A percentile compares a stretch with the other conserved stretches of the same genome.
Evolutionary conservation across 139 green algal species (phyloP).

Genomic region (Spirogloea muscicola): DNA sequence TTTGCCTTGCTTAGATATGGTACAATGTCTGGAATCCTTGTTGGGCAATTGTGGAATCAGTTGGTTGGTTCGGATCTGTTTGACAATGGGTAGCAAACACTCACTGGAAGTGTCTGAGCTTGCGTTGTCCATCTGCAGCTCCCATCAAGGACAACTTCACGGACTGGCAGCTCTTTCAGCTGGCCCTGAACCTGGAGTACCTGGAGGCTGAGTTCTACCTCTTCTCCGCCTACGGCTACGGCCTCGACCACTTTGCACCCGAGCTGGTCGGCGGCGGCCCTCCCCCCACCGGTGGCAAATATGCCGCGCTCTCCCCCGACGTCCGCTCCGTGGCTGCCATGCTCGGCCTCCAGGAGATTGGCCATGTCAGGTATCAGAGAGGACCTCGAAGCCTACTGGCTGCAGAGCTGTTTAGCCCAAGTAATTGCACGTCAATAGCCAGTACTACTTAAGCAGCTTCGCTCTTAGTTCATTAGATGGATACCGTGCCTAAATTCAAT

Average conservation of each 20-base stretch:
- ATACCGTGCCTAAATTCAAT: neutral
- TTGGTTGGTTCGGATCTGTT: too few relatives aligned
- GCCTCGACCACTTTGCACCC: neutral
- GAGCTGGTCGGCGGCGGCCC: neutral
- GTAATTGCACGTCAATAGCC: neutral
- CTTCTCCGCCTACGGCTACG: conserved; percentile 4
- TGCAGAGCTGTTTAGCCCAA: neutral
- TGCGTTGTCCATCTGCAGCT: too few relatives aligned
- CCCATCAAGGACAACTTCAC: too few relatives aligned
- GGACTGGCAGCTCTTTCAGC: too few relatives aligned
- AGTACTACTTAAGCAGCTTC: neutral
- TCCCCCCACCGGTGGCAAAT: conserved; percentile 3
- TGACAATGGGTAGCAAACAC: too few relatives aligned
- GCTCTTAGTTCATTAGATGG: too few relatives aligned
- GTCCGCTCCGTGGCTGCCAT: neutral
- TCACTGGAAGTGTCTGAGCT: too few relatives aligned
- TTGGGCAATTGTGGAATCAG: too few relatives aligned
- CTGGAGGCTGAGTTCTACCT: conserved; percentile 19
- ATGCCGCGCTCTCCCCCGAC: neutral
- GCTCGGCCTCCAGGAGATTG: conserved; percentile 4
- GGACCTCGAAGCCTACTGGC: too few relatives aligned
- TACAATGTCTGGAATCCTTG: too few relatives aligned
- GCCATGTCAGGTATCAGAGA: conserved; percentile 17
- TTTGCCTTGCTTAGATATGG: too few relatives aligned
- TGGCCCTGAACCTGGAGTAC: conserved; percentile 7